Conservation (phyloP, 1,284 basidiomycete genomes). For the Malassezia nana region DNA sequence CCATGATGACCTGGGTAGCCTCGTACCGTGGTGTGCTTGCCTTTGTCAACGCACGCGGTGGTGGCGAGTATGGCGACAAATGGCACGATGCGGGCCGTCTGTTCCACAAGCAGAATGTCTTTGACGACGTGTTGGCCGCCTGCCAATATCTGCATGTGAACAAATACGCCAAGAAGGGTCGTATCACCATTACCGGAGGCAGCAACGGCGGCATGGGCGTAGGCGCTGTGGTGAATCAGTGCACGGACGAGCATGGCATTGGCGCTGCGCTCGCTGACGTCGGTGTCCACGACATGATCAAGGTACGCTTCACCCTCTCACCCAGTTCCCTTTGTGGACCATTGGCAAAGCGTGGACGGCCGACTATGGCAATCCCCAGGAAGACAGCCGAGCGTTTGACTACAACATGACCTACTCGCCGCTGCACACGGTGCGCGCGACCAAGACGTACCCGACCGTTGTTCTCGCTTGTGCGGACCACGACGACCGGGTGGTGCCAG, state of each 20-base stretch:
- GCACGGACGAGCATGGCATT: conserved; percentile 68
- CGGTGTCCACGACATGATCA: conserved; percentile 63
- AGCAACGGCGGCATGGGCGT: conserved; percentile 59
- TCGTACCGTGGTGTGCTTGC: conserved; percentile 66
- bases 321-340: conserved; percentile 41
- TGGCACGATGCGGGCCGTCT: conserved; percentile 46
- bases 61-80: conserved; percentile 70
- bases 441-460: conserved; percentile 39
- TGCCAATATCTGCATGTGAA: conserved; percentile 62
- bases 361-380: conserved; percentile 69
- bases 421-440: conserved; percentile 36
- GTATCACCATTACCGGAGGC: conserved; percentile 62
- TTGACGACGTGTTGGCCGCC: conserved; percentile 59
- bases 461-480: conserved; percentile 42
- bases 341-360: conserved; percentile 65
- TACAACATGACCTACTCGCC: conserved; percentile 40
- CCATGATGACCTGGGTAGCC: conserved; percentile 66
- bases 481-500: conserved; percentile 43
- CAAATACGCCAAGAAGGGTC: conserved; percentile 61
- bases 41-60: conserved; percentile 59
- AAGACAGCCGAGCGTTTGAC: conserved; percentile 37
- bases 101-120: conserved; percentile 56
- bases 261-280: conserved; percentile 49
- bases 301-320: no score
- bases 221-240: conserved; percentile 68